phyloP scores from a whole-genome alignment of 2,329 filamentous ascomycete genomes.

The Drechslerella dactyloides region DNA sequence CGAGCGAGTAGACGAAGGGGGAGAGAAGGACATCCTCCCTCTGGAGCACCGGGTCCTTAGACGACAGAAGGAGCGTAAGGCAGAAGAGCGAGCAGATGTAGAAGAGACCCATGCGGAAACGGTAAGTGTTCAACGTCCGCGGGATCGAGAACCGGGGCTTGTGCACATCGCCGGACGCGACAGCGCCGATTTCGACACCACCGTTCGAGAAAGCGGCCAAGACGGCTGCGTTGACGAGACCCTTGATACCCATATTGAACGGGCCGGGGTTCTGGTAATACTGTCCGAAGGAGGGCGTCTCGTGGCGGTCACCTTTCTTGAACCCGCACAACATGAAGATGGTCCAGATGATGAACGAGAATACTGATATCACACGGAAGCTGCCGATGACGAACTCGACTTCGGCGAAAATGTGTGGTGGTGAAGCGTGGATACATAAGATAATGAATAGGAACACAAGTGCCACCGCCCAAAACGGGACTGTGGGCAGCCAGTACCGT shows the following conservation, averaged over 20 bases:
- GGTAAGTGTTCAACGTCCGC: constrained; percentile 46
- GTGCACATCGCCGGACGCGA: constrained; percentile 45
- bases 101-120: constrained; percentile 50
- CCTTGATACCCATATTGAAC: constrained; percentile 49
- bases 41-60: constrained; percentile 36
- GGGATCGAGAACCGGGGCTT: constrained; percentile 48
- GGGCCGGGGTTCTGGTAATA: constrained; percentile 34
- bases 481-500: constrained; percentile 30
- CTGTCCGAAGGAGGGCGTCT: constrained; percentile 32
- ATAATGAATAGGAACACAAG: constrained; percentile 35
- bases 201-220: constrained; percentile 50
- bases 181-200: constrained; percentile 48
- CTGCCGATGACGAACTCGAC: constrained; percentile 48
- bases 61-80: constrained; percentile 34
- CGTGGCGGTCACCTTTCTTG: constrained; percentile 27
- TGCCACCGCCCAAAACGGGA: constrained; percentile 35
- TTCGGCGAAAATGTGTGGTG: constrained; percentile 46
- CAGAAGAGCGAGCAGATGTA: constrained; percentile 45
- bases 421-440: constrained; percentile 28
- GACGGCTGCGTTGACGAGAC: constrained; percentile 41
- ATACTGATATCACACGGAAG: constrained; percentile 45
- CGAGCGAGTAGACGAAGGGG: constrained; percentile 38
- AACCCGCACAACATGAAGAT: constrained; percentile 45
- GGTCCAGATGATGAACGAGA: constrained; percentile 43
- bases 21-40: constrained; percentile 33